These are phyloP conservation scores for Cicer chorassanicum DNA, from an alignment of 306 rosid species.

Conservation along the genomic window DNA sequence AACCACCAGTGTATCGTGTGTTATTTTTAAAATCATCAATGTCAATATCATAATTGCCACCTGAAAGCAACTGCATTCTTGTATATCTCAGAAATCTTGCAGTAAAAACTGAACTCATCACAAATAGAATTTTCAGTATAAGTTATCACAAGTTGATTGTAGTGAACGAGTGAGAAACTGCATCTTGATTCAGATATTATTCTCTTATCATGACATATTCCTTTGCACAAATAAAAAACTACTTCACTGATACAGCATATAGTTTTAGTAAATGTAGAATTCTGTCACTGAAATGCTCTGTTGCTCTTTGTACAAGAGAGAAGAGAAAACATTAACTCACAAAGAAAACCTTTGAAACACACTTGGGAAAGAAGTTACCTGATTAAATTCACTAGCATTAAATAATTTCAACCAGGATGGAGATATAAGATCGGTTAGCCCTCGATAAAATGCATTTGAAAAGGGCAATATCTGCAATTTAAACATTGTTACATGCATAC, in stretches of 20 bases:
- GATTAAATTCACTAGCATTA: conserved; percentile 93
- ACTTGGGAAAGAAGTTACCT: conserved; percentile 61
- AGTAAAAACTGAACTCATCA: conserved; percentile 36
- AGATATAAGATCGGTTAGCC: conserved; percentile 88
- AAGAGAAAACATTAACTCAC: conserved; percentile 27
- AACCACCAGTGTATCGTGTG: conserved; percentile 93
- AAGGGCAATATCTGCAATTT: conserved; percentile 80
- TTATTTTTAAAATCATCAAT: conserved; percentile 83
- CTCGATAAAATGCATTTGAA: conserved; percentile 91
- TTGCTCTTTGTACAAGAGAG: conserved; percentile 17
- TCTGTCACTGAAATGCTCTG: conserved; percentile 23
- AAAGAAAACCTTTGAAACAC: conserved; percentile 33
- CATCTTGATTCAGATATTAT: conserved; percentile 21
- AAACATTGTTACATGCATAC: conserved; percentile 44
- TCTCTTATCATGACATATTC: conserved; percentile 34
- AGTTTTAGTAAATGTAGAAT: conserved; percentile 13
- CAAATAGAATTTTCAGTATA: conserved; percentile 23
- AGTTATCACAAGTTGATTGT: not conserved
- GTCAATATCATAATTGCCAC: conserved; percentile 93
- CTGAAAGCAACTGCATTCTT: conserved; percentile 85
- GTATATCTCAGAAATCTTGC: conserved; percentile 48
- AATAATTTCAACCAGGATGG: conserved; percentile 97
- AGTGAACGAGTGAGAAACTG: conserved; percentile 21
- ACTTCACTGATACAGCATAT: conserved; percentile 20
- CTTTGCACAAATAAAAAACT: conserved; percentile 26